Base-by-base conservation (phyloP, 257 asterid genomes). In the Lantana camara region DNA sequence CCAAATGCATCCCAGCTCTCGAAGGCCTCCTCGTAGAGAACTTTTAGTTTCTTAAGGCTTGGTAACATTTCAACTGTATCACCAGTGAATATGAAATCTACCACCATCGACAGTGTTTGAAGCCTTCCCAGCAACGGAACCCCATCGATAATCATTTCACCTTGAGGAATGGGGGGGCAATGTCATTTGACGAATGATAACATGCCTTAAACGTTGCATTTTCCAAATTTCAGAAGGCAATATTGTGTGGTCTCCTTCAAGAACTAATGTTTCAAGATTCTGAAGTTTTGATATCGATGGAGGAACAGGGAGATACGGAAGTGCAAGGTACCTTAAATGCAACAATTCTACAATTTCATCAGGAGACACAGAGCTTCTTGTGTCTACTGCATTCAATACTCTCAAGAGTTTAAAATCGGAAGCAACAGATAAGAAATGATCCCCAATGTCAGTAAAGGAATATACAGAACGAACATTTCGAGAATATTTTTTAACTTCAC, bases 211-310 rank as follows among this genome's bases (percentile, higher is more conserved):
- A 5, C 11, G 32, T 16, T 56, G 32, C 72, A 66, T 54, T 21
- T 16, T 46, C 72, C 64, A 55, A 13, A 66, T 53, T 41, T 42
- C 57, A 11, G 23, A 12, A 2, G 35, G 49, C 19, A 42, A 22
- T 11, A 11, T 2, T 0, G 8, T 34, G 10, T 56, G 2, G 0
- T 2, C 3, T 16, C 44, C 15, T 0, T 15, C 7, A 5, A 63
- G 37, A 15, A 49, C n/a, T 22, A 68, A 21, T 3, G 67, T 58
- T 27, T 68, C 52, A 37, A 68, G 73, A 24, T 58, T 57, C 37
- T 17, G 60, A 46, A 58, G 72, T 20, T 15, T 15, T 60, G 14
- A n/a, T 44, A 47, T 47, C 3, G 53, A 68, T 34, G 53, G 41
- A 58, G 57, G 65, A 3, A 67, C 7, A 14, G 2, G 65, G n/a